These are phyloP conservation scores for Grammothele lineata DNA, from an alignment of 768 basidiomycete genomes.

Conservation along the genomic window DNA sequence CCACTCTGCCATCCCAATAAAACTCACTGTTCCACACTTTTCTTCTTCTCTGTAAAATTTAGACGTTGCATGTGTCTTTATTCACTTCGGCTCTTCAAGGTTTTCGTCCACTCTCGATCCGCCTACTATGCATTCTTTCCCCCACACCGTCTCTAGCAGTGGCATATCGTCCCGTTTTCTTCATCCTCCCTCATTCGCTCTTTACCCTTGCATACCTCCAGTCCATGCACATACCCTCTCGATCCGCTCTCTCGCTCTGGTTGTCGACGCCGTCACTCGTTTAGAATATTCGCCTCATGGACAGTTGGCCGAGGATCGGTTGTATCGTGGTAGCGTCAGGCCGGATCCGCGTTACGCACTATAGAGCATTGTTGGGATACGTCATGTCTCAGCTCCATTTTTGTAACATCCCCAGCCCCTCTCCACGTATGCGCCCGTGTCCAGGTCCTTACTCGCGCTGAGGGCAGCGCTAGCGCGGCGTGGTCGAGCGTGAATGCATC, in stretches of 20 bases:
- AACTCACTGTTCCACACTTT: not conserved
- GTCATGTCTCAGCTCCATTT: too few species aligned
- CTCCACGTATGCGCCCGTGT: too few species aligned
- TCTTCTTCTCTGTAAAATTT: not conserved
- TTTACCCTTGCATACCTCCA: constrained; percentile 11
- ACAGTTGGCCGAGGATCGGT: too few species aligned
- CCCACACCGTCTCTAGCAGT: not conserved
- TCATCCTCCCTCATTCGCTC: not conserved
- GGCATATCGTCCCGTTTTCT: not conserved
- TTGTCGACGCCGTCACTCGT: constrained; percentile 4
- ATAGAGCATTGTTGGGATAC: too few species aligned
- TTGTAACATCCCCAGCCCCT: too few species aligned
- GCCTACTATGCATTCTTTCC: not conserved
- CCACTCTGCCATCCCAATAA: not conserved
- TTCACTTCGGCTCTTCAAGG: not conserved
- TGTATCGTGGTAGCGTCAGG: too few species aligned
- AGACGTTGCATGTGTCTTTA: constrained; percentile 13
- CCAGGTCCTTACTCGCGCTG: too few species aligned
- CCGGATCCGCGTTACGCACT: too few species aligned
- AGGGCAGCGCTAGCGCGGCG: too few species aligned
- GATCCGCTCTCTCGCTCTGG: not conserved
- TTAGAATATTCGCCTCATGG: constrained; percentile 1
- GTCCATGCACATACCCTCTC: constrained; percentile 14
- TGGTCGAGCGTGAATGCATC: too few species aligned
- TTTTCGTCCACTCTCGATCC: not conserved